Percentiles rank a stretch among this genome's conserved stretches.
Evolutionary conservation across 106 monocot species (phyloP).

Genomic region (Vanilla planifolia): DNA sequence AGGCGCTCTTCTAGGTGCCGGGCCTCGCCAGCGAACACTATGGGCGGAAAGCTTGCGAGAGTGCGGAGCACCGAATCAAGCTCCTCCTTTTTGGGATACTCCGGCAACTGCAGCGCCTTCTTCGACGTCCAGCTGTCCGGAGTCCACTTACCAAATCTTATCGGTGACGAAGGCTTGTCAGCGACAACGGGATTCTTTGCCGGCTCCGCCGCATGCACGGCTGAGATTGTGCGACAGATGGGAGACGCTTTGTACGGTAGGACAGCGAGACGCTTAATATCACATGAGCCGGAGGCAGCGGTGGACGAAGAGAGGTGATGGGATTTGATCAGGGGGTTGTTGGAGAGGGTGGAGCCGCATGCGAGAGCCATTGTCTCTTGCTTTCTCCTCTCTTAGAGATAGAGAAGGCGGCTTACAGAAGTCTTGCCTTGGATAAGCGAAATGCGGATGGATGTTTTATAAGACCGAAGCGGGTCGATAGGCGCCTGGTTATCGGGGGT

Average conservation of each 20-base stretch:
- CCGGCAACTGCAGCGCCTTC: constrained; percentile 83
- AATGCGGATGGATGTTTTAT: too few species aligned
- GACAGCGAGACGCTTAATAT: neutral
- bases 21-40: constrained; percentile 92
- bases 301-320: constrained; percentile 5
- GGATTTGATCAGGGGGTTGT: constrained; percentile 11
- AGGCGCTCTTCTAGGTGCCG: constrained; percentile 67
- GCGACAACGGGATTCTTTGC: constrained; percentile 17
- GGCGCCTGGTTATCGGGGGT: too few species aligned
- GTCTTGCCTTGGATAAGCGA: too few species aligned
- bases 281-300: neutral
- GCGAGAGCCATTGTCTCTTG: constrained; percentile 6
- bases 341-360: constrained; percentile 6
- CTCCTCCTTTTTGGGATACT: constrained; percentile 61
- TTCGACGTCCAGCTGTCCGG: constrained; percentile 65
- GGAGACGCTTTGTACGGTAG: constrained; percentile 1
- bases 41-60: constrained; percentile 71
- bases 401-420: too few species aligned
- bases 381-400: neutral
- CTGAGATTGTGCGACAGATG: constrained; percentile 10
- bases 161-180: constrained; percentile 6
- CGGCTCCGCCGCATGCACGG: constrained; percentile 33
- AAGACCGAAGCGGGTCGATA: too few species aligned
- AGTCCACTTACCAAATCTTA: constrained; percentile 32
- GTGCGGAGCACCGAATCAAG: constrained; percentile 48